Base-by-base conservation (phyloP, 2,329 filamentous ascomycete species). In the Chalaropsis ovoidea region DNA sequence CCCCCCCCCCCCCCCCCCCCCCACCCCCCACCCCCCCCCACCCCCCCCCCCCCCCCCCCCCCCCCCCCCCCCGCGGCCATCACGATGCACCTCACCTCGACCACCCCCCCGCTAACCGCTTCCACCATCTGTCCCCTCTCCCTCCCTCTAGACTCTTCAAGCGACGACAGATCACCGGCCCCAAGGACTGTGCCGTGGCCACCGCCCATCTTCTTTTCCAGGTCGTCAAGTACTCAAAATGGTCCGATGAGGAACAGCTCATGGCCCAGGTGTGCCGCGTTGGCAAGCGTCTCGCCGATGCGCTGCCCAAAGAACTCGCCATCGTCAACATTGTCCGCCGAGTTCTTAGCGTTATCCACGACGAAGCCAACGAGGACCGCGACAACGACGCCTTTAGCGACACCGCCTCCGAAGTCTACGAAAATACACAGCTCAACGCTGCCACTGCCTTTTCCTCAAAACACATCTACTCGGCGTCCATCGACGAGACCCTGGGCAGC, bases 311-410 rank as follows among this genome's bases (percentile, higher is more conserved):
- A 68, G 94, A 97, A 77, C 86, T 96, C 70, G 90, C 91, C 4
- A 90, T 96, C 56, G 93, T 91, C 63, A 99, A 99, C 72, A 92
- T 99, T 70, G 90, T 96, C 60, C 86, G 92, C 68, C 86, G 94
- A 68, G 89, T 97, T 1, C 79, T 99, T 45, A 89, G 91, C 54
- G 81, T 99, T 69, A 94, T 99, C 69, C 86, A 94, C 63, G 92
- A 96, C 72, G 92, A 97, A 72, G 88, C 89, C 47, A 87, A 89
- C 70, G 90, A 95, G 71, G 87, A 90, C 70, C 80, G 86, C 67
- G 66, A 67, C 31, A 89, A 89, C 68, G 85, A 86, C 67, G 76
- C 70, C 64, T 75, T 75, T 43, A 86, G 82, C 73, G 87, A 89
- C 70, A 80, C 82, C 8, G 47, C 71, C 72, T 13, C 72, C 71